Evolutionary conservation across 2,329 filamentous ascomycete genomes (phyloP), one percentile per base, ranked within the genome.

Genomic region (Epichloe coenophiala): DNA sequence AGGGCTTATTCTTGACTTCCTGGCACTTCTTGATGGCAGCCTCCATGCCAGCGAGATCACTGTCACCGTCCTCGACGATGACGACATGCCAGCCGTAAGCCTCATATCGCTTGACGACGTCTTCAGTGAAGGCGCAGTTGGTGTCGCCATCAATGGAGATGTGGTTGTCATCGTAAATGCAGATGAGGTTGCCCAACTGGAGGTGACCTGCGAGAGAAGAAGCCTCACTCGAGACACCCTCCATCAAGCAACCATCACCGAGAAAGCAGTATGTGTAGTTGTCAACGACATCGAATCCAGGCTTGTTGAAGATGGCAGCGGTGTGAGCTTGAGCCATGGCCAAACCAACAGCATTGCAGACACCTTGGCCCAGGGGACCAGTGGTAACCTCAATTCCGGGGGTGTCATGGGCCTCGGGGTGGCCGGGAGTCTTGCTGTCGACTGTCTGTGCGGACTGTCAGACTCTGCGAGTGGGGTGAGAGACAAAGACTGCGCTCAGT

Each of bases 251-350:
- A 60, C 93, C 93, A 77, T 98, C 93, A 68, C 93, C 93, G 67
- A 98, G 87, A 81, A 97, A 95, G 72, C 71, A 75, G 75, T 90
- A 98, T 68, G 93, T 98, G 81, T 96, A 82, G 84, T 97, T 96
- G 81, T 94, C 85, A 72, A 95, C 73, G 52, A 98, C 73, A 59
- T 89, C 83, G 71, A 85, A 97, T 57, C 85, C 88, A 59, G 90
- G 87, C 81, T 94, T 96, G 84, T 98, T 98, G 83, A 94, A 98
- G 67, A 79, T 77, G 62, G 84, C 93, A 53, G 80, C 88, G 55
- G 86, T 88, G 74, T 98, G 91, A 58, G 86, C 86, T 77, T 97
- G 88, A 55, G 89, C 93, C 66, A 98, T 93, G 68, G 93, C 93
- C 63, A 98, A 83, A 83, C 93, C 93, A 63, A 98, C 93, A 62